Evolutionary conservation across 768 basidiomycete species (phyloP), one percentile per base, ranked within the genome.

Genomic region (Mycena alexandri): DNA sequence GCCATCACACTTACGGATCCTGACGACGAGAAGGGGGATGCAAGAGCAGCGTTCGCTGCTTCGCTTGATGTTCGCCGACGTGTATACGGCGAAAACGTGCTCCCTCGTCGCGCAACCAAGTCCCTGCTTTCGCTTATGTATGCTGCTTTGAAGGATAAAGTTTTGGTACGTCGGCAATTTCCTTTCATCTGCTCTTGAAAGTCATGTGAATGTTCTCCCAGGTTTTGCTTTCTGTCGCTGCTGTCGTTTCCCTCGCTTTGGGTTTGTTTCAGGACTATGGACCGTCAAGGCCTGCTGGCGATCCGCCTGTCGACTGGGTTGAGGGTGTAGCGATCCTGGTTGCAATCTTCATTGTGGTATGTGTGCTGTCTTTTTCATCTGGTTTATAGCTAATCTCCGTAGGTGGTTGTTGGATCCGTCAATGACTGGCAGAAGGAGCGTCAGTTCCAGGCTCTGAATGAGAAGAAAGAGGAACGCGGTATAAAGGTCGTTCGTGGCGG

Each of bases 361-460:
- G 88, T 81, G 9, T 24, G 46, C 44, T 12, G 33, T 54, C 34
- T 24, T 12, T n/a, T 52, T 24, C 81, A 44, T 11, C 52, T 43
- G 29, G 29, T 29, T 29, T 29, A 29, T 29, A 6, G 51, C 54
- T 71, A 17, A 34, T 51, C 50, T 44, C 56, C 11, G 38, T 65
- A 93, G 91, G 91, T 94, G 64, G 73, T 95, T 47, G 97, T 99
- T 63, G 97, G 97, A 34, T 95, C 96, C 13, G 71, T 98, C 48
- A 99, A 98, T 75, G 98, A 99, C 79, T 99, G 94, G 92, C 96
- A 98, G 79, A 99, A 99, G 79, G 98, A 99, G 78, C 90, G 90
- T 2, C 98, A 99, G 79, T 99, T 99, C 83, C 90, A 91, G 73
- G 84, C 83, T 22, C 86, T 99, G 46, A 99, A 98, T 75, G 93